Conservation (phyloP, 768 basidiomycete species). For the Chlorophyllum brunneum region DNA sequence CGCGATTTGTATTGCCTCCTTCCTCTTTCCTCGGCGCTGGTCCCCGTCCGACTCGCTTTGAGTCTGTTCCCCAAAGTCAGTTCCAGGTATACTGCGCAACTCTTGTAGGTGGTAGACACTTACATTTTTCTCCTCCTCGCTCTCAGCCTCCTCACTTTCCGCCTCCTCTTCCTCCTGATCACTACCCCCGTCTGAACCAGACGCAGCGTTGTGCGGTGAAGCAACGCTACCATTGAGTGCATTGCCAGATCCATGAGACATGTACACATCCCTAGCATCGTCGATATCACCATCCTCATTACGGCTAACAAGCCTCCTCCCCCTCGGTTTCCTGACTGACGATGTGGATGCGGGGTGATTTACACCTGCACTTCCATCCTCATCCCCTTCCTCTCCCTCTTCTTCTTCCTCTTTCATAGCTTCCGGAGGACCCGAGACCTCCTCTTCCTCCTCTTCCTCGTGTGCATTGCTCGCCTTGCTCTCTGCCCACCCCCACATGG, state of each 20-base stretch:
- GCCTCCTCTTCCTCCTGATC: slow-evolving; percentile 14
- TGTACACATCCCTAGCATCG: slow-evolving; percentile 15
- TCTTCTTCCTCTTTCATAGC: slow-evolving; percentile 60
- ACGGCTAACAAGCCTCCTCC: slow-evolving; percentile 1
- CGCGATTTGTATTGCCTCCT: slow-evolving; percentile 13
- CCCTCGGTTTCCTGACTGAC: slow-evolving; percentile 18
- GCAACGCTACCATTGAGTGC: background rate
- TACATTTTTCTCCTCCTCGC: slow-evolving; percentile 11
- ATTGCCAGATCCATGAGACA: background rate
- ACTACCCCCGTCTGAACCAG: slow-evolving; percentile 13
- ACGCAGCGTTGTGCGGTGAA: background rate
- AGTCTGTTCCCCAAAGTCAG: slow-evolving; percentile 18
- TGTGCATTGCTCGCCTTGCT: slow-evolving; percentile 27
- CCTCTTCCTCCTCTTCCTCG: slow-evolving; percentile 52
- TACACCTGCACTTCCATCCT: background rate
- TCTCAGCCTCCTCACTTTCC: slow-evolving; percentile 17
- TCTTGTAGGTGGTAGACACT: slow-evolving; percentile 6
- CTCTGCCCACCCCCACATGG: slow-evolving; percentile 87
- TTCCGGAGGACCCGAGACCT: slow-evolving; percentile 48
- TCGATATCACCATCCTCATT: slow-evolving; percentile 16
- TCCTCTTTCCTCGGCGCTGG: slow-evolving; percentile 12
- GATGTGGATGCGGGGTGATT: background rate
- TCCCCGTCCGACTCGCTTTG: slow-evolving; percentile 16
- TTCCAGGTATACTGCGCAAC: slow-evolving; percentile 14
- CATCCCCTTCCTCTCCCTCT: slow-evolving; percentile 17